phyloP scores from a whole-genome alignment of 225 moss, liverwort and hornwort genomes.

The Climacium dendroides region DNA sequence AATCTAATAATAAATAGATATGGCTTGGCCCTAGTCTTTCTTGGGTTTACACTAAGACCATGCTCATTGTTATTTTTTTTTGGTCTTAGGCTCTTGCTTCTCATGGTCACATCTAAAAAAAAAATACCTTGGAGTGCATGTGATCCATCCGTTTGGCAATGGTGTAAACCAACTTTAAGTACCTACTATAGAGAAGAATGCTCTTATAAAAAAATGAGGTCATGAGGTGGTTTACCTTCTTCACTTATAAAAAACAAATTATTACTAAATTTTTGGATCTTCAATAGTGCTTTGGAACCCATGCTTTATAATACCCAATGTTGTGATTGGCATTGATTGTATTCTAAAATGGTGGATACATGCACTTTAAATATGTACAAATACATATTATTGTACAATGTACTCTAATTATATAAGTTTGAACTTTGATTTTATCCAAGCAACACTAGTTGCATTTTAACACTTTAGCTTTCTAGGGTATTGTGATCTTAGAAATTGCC shows the following conservation, averaged over 20 bases:
- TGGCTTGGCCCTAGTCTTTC: fast-evolving
- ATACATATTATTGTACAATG: fast-evolving
- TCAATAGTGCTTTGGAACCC: no score
- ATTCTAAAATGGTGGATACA: no score
- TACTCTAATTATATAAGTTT: not conserved
- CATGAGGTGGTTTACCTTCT: no score
- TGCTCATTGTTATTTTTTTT: not conserved
- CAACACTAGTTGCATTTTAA: not conserved
- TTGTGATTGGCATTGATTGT: no score
- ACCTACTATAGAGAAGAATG: no score
- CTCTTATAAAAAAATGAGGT: no score
- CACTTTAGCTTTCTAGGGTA: not conserved
- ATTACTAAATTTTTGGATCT: no score
- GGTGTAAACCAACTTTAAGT: fast-evolving
- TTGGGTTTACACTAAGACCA: not conserved
- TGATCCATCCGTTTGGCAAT: not conserved
- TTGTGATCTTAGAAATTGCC: no score
- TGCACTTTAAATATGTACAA: no score
- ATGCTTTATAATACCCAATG: no score
- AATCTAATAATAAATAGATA: not conserved
- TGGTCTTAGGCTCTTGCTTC: fast-evolving
- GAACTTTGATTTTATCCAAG: not conserved
- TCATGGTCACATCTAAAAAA: not conserved
- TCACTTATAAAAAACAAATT: no score
- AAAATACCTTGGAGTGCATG: fast-evolving